Percentiles rank a stretch among this genome's conserved stretches.
Conservation (phyloP, 2,329 filamentous ascomycete genomes). For the Pyricularia pennisetigena region DNA sequence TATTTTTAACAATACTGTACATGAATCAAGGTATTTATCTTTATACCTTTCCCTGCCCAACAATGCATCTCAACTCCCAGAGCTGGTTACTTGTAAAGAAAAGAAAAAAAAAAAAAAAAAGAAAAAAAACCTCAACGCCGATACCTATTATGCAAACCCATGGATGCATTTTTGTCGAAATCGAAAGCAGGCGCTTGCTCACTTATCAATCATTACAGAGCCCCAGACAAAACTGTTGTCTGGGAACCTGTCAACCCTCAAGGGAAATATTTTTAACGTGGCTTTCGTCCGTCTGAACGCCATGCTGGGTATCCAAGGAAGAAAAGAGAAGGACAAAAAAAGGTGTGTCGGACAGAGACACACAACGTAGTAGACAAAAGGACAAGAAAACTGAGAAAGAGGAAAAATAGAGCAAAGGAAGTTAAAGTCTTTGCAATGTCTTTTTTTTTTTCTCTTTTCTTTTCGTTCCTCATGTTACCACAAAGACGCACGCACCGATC, state of each 20-base stretch:
- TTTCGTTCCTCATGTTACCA: constrained; percentile 19
- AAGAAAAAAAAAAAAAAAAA: too few relatives aligned
- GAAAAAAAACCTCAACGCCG: neutral
- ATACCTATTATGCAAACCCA: neutral
- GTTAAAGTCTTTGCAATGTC: neutral
- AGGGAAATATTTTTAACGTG: neutral
- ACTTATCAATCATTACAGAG: neutral
- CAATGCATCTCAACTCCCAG: neutral
- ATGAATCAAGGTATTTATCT: neutral
- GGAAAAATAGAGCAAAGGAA: neutral
- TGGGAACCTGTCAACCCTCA: neutral
- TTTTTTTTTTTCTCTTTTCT: constrained; percentile 9
- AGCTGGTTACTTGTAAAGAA: neutral
- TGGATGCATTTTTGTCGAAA: neutral
- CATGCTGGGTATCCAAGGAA: constrained; percentile 4
- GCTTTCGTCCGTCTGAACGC: neutral
- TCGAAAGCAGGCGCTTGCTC: neutral
- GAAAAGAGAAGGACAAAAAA: neutral
- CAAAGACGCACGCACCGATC: constrained; percentile 38
- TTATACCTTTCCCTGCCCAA: neutral
- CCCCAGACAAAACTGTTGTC: neutral
- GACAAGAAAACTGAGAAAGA: neutral
- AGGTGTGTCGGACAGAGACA: neutral
- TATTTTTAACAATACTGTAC: neutral
- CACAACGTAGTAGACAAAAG: neutral